These are phyloP conservation scores for Cercophora scortea DNA, from an alignment of 495 filamentous ascomycete genomes.

Conservation along the genomic window DNA sequence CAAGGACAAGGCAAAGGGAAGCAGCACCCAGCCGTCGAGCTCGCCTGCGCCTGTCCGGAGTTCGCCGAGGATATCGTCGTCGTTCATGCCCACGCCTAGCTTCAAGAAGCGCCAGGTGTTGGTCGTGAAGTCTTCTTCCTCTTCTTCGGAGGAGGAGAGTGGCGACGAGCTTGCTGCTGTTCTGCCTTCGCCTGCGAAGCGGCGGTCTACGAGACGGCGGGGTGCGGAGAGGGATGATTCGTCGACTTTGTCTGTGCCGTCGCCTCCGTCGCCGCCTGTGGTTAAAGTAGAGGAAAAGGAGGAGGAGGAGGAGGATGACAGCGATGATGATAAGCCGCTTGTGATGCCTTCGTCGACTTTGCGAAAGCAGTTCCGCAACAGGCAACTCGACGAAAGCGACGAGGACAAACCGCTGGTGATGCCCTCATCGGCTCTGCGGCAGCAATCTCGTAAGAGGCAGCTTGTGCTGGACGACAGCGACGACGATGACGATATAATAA, in stretches of 20 bases:
- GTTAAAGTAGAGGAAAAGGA: background rate
- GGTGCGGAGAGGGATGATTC: too few relatives aligned
- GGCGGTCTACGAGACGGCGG: too few relatives aligned
- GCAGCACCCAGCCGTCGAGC: background rate
- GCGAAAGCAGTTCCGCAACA: background rate
- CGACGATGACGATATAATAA: background rate
- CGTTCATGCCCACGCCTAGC: background rate
- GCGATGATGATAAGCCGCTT: background rate
- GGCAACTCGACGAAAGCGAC: constrained; percentile 1
- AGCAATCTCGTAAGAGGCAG: constrained; percentile 1
- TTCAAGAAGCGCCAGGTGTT: background rate
- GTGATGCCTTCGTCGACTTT: background rate
- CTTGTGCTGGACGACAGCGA: constrained; percentile 3
- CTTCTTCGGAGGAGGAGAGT: background rate
- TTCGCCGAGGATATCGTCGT: background rate
- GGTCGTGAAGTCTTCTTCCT: background rate
- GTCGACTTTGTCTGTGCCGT: too few relatives aligned
- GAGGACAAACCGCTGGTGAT: constrained; percentile 7
- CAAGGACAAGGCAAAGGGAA: background rate
- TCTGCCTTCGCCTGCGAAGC: too few relatives aligned
- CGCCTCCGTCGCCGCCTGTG: too few relatives aligned
- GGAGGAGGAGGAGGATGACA: background rate
- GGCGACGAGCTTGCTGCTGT: too few relatives aligned
- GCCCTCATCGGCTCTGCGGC: background rate
- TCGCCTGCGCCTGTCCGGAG: background rate